Evolutionary conservation across 2,329 filamentous ascomycete species (phyloP), one percentile per base, ranked within the genome.

Genomic region (Leptographium flavum): DNA sequence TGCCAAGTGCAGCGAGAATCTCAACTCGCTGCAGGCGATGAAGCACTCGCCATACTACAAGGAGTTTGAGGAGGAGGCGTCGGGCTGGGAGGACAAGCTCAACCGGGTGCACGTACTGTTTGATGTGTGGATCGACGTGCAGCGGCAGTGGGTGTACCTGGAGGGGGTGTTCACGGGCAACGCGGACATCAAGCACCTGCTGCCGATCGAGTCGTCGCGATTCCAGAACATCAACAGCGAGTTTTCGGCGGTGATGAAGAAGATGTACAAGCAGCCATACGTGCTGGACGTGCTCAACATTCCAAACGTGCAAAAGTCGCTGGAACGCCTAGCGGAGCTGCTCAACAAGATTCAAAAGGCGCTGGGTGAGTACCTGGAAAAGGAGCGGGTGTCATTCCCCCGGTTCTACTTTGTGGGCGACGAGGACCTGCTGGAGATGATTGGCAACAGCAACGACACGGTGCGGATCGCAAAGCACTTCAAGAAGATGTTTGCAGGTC

Each of bases 111-210:
- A 98, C 59, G 87, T 98, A 15, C 74, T 98, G 10, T 98, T 99
- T 57, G 92, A 99, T 61, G 88, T 98, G 15, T 99, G 93, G 93
- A 98, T 98, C 55, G 93, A 98, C 64, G 93, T 99, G n/a, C 92
- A 99, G 63, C 83, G 93, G 50, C 92, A 98, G 66, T 99, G 92
- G 92, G 92, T 98, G 8, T 99, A 99, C 61, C 76, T 99, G 5
- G 93, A 99, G 65, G 92, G 92, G 53, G 92, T 99, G 30, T 99
- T 99, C 60, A 95, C 90, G 1, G 92, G 92, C 48, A 99, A 98
- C 58, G 90, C 87, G 33, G 92, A 99, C 58, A 98, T 99, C 70
- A 98, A 96, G 65, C 90, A 96, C 61, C 71, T 99, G 43, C 75
- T 99, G 21, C 93, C 93, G 5, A 88, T 94, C 51, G 92, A 99